phyloP scores from a whole-genome alignment of 1,139 yeast species.

The Blastobotrys raffinosifermentans region DNA sequence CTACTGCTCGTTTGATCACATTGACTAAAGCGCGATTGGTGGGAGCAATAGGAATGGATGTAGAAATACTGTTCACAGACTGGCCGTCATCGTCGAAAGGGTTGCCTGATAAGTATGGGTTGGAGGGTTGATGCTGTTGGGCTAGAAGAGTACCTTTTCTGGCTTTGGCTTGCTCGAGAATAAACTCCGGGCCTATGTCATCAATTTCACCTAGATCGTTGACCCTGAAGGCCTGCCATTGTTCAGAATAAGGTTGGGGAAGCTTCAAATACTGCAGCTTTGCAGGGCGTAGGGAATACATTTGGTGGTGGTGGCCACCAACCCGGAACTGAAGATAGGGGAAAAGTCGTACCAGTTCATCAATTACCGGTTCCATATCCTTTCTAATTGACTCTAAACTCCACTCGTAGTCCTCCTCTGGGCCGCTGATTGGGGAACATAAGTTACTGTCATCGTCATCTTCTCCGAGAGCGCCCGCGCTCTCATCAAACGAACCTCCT shows the following conservation, averaged over 20 bases:
- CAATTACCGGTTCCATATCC: slow-evolving; percentile 33
- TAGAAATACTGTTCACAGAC: slow-evolving; percentile 1
- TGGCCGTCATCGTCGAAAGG: slow-evolving; percentile 3
- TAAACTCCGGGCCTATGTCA: slow-evolving; percentile 21
- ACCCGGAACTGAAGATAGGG: slow-evolving; percentile 23
- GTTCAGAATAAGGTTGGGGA: slow-evolving; percentile 28
- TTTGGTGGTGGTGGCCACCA: slow-evolving; percentile 10
- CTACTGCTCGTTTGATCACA: slow-evolving; percentile 11
- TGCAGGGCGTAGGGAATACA: slow-evolving; percentile 21
- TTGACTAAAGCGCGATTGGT: slow-evolving; percentile 8
- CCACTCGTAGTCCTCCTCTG: slow-evolving; percentile 29
- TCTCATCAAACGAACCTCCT: slow-evolving; percentile 2
- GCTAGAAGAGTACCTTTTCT: slow-evolving; percentile 3
- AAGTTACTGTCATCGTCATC: not conserved
- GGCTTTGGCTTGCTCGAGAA: slow-evolving; percentile 15
- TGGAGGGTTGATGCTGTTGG: not conserved
- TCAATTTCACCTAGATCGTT: slow-evolving; percentile 27
- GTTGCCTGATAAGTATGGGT: slow-evolving; percentile 1
- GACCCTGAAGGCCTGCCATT: slow-evolving; percentile 34
- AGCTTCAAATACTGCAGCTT: slow-evolving; percentile 20
- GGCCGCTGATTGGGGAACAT: slow-evolving; percentile 7
- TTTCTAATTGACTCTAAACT: slow-evolving; percentile 30
- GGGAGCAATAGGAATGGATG: slow-evolving; percentile 10
- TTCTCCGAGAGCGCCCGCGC: too few relatives aligned
- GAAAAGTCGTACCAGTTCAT: slow-evolving; percentile 25